These are phyloP conservation scores for Rosa chinensis DNA, from an alignment of 306 rosid species.

Conservation along the genomic window DNA sequence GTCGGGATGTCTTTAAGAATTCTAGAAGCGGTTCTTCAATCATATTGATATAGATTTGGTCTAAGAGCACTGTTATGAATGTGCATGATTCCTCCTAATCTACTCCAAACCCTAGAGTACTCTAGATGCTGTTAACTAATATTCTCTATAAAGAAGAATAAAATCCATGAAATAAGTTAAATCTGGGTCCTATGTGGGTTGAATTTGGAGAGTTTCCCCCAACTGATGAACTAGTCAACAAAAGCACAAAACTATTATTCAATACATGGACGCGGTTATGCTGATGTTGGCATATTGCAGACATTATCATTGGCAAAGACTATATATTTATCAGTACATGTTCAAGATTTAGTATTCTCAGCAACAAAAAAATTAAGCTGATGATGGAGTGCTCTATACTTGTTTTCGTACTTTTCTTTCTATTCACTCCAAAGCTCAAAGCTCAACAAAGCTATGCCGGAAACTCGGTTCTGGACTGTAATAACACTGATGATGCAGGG, in stretches of 20 bases:
- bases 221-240: constrained; percentile 6
- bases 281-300: constrained; percentile 17
- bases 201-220: background rate
- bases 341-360: background rate
- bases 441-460: constrained; percentile 51
- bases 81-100: background rate
- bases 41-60: background rate
- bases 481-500: constrained; percentile 26
- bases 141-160: background rate
- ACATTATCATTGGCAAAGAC: background rate
- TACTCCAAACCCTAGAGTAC: background rate
- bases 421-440: background rate
- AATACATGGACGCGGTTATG: constrained; percentile 11
- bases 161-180: background rate
- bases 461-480: constrained; percentile 29
- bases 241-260: background rate
- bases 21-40: background rate
- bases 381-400: constrained; percentile 4
- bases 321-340: background rate
- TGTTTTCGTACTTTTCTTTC: background rate
- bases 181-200: constrained; percentile 2
- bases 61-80: background rate
- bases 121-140: background rate
- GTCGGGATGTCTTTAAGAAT: background rate
- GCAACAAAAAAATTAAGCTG: background rate